Evolutionary conservation across 306 rosid genomes (phyloP).

Genomic region (Coriaria nepalensis): DNA sequence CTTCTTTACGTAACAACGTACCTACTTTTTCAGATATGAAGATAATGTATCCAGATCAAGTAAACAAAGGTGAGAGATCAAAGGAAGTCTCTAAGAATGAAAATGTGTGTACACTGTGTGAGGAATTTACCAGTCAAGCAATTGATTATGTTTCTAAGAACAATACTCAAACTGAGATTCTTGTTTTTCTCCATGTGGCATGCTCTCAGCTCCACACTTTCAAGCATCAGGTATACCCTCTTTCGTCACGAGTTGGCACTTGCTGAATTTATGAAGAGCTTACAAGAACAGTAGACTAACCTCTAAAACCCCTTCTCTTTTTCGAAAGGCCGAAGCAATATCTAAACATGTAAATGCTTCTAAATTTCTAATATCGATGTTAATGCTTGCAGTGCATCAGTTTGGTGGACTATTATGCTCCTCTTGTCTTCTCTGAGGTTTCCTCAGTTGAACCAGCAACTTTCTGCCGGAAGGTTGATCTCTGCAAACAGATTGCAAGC

Average conservation of each 20-base stretch:
- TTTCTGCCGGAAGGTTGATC: constrained; percentile 54
- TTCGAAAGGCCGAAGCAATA: not conserved
- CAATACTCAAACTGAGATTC: constrained; percentile 59
- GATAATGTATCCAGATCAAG: constrained; percentile 24
- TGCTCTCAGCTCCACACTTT: constrained; percentile 37
- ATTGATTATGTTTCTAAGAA: constrained; percentile 47
- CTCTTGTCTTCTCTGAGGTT: constrained; percentile 62
- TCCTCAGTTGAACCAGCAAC: constrained; percentile 37
- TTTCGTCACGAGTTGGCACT: constrained; percentile 3
- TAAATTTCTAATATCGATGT: too few relatives aligned
- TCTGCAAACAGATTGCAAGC: constrained; percentile 40
- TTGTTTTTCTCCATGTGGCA: constrained; percentile 30
- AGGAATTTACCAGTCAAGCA: constrained; percentile 56
- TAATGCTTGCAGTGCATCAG: constrained; percentile 38
- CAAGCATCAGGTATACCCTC: constrained; percentile 27
- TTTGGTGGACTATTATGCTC: constrained; percentile 73
- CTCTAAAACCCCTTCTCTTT: not conserved
- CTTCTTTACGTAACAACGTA: not conserved
- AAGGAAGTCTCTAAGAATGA: constrained; percentile 17
- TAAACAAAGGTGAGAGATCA: constrained; percentile 11
- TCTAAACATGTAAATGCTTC: too few relatives aligned
- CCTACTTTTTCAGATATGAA: constrained; percentile 22
- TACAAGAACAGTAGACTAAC: too few relatives aligned
- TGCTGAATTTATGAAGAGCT: too few relatives aligned
- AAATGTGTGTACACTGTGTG: constrained; percentile 56